Evolutionary conservation across 2,329 filamentous ascomycete genomes (phyloP).

Genomic region (Talaromyces marneffei): DNA sequence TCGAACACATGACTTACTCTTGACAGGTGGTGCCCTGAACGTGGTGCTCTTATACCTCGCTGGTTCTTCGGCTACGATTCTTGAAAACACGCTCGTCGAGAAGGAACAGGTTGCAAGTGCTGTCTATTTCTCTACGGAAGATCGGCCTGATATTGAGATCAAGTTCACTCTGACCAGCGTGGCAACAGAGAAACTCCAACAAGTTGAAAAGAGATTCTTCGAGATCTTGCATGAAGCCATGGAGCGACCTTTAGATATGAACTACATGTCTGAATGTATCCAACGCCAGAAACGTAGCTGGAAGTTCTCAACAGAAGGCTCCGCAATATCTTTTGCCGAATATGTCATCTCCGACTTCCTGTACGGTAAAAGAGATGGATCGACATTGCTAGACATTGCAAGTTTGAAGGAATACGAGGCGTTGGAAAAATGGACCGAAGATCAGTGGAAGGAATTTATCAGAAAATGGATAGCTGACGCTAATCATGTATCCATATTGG

Average conservation of each 20-base stretch:
- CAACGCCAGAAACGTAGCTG: constrained; percentile 72
- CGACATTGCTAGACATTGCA: constrained; percentile 59
- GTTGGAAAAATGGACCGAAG: constrained; percentile 73
- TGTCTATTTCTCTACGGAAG: constrained; percentile 72
- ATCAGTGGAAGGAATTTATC: constrained; percentile 76
- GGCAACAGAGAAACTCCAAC: constrained; percentile 73
- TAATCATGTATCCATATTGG: constrained; percentile 79
- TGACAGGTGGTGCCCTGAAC: constrained; percentile 61
- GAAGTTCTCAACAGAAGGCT: constrained; percentile 77
- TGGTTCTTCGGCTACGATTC: constrained; percentile 83
- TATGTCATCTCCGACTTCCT: constrained; percentile 89
- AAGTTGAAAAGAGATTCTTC: constrained; percentile 80
- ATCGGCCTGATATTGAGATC: constrained; percentile 74
- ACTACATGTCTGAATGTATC: constrained; percentile 83
- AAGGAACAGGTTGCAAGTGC: constrained; percentile 86
- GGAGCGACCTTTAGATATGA: constrained; percentile 73
- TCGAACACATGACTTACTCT: constrained; percentile 18
- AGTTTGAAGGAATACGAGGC: constrained; percentile 54
- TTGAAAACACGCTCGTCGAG: constrained; percentile 90
- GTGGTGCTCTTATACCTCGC: constrained; percentile 80
- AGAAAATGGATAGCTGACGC: constrained; percentile 80
- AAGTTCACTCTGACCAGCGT: constrained; percentile 83
- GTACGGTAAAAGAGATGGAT: constrained; percentile 80
- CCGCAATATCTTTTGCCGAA: constrained; percentile 72
- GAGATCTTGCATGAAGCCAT: constrained; percentile 76